These are phyloP conservation scores for Sanghuangporus sanghuang DNA, from an alignment of 1,284 basidiomycete species.

Conservation along the genomic window DNA sequence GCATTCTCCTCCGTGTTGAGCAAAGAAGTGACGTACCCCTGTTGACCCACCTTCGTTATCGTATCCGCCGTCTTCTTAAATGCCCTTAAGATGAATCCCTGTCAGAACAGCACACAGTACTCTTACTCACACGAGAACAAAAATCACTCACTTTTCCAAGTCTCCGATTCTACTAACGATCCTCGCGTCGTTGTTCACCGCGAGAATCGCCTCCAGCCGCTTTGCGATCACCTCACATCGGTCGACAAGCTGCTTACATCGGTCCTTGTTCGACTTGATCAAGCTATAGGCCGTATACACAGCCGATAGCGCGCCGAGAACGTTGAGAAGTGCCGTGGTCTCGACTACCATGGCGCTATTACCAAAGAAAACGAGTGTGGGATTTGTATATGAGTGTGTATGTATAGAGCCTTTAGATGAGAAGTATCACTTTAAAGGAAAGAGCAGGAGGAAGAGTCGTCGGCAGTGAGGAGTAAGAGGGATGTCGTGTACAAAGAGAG, in stretches of 20 bases:
- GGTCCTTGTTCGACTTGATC: constrained; percentile 22
- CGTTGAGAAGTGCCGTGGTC: constrained; percentile 14
- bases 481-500: neutral
- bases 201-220: constrained; percentile 19
- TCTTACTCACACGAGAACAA: neutral
- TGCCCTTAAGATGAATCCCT: constrained; percentile 8
- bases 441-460: neutral
- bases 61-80: constrained; percentile 20
- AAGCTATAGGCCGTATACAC: constrained; percentile 23
- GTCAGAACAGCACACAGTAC: neutral
- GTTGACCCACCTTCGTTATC: constrained; percentile 21
- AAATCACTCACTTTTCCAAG: constrained; percentile 19
- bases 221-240: constrained; percentile 22
- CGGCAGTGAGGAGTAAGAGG: neutral
- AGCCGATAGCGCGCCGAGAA: constrained; percentile 20
- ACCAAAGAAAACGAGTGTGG: neutral
- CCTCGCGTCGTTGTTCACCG: constrained; percentile 6
- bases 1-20: constrained; percentile 22
- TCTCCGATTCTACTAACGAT: constrained; percentile 16
- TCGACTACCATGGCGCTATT: neutral
- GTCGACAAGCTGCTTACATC: constrained; percentile 22
- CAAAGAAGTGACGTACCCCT: constrained; percentile 20
- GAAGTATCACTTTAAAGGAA: neutral
- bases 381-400: neutral
- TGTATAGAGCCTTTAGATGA: neutral